Conservation (phyloP, 2,329 filamentous ascomycete species). For the Dothidotthia symphoricarpi region DNA sequence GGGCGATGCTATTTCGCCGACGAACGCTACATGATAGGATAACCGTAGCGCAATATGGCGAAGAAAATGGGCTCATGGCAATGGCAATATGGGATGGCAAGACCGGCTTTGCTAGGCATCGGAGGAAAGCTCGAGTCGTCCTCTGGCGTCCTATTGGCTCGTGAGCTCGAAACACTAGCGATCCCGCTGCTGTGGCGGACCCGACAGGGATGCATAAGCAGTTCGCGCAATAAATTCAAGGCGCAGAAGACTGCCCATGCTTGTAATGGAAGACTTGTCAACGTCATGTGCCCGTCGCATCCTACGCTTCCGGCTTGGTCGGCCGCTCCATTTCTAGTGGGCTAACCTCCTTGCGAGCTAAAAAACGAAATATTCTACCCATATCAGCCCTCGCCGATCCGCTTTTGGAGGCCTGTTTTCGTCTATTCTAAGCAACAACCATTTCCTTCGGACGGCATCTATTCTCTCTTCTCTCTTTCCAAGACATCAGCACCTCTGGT, state of each 20-base stretch:
- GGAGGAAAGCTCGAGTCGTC: not conserved
- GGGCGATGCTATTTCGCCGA: constrained; percentile 4
- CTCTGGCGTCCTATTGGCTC: constrained; percentile 17
- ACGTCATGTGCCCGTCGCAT: constrained; percentile 38
- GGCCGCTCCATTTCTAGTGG: constrained; percentile 28
- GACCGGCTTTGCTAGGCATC: too few species aligned
- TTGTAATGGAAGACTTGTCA: constrained; percentile 21
- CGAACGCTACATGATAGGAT: constrained; percentile 12
- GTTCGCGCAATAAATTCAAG: constrained; percentile 25
- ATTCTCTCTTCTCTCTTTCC: constrained; percentile 16
- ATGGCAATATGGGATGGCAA: too few species aligned
- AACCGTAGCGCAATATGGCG: constrained; percentile 6
- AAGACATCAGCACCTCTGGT: not conserved
- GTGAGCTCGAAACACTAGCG: constrained; percentile 17
- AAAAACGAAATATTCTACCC: constrained; percentile 29
- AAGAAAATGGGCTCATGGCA: constrained; percentile 2
- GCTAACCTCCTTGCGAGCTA: constrained; percentile 9
- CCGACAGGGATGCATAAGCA: constrained; percentile 18
- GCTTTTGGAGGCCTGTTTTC: too few species aligned
- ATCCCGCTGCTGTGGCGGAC: constrained; percentile 18
- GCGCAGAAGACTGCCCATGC: constrained; percentile 28
- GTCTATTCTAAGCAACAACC: too few species aligned
- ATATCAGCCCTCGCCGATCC: constrained; percentile 23
- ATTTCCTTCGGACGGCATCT: constrained; percentile 19
- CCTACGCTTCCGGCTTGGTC: constrained; percentile 14